Base-by-base conservation (phyloP, 225 moss, liverwort and hornwort genomes). In the Ulota crispa region DNA sequence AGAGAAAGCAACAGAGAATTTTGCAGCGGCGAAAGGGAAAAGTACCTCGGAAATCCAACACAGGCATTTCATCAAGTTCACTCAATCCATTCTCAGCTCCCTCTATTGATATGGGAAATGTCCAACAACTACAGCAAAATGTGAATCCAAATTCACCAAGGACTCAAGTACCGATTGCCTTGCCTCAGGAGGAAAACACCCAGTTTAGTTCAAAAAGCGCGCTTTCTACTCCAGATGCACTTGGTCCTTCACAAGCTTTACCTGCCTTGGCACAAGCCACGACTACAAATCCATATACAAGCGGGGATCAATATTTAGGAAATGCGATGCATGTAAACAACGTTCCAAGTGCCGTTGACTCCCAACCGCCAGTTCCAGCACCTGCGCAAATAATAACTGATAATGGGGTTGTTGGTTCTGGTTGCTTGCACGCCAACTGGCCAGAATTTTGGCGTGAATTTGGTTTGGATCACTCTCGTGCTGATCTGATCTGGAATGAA, bases 401-500 rank as follows among this genome's bases (percentile, higher is more conserved):
- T 39, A 91, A 79, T 81, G 83, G 77, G n/a, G 55, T 91, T 69
- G 87, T 92, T 74, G 88, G 88, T 70, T 90, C 92, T 69, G 94
- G 94, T n/a, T 87, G 93, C 68, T 85, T 90, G 72, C 82, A 91
- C 47, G 92, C 92, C 82, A 96, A 96, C 71, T 96, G 96, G 96
- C 89, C 94, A 74, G 94, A 96, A 81, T 96, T 96, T 77, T 96
- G 96, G 96, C 91, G 91, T 72, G 92, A 94, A 73, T 96, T 93
- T 77, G 88, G 86, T 81, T 87, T 96, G 60, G 93, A 96, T 85
- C 96, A 96, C 76, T 91, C 94, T 52, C 94, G 96, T 81, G 96
- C 96, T 85, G 96, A 96, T 88, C 85, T 96, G 64, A 94, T 96
- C 32, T 96, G 96, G 96, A 93, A 96, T 85, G 94, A 93, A 73